phyloP scores from a whole-genome alignment of 1,139 yeast species.

The Blastobotrys aristatus region DNA sequence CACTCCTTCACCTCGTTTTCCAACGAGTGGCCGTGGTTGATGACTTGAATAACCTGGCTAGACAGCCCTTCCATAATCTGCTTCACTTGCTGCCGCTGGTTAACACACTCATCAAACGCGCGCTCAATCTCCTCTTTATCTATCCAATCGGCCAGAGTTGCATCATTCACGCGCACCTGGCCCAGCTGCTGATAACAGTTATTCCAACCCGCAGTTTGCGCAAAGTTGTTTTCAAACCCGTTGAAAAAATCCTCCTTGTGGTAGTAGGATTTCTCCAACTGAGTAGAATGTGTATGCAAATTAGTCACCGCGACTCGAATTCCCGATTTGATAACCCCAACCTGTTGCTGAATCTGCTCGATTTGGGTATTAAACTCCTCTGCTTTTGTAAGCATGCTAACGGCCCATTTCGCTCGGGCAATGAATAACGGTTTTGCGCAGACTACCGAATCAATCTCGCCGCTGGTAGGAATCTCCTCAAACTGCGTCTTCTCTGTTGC shows the following conservation, averaged over 20 bases:
- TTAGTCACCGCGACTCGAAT: conserved; percentile 29
- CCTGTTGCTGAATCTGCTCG: conserved; percentile 17
- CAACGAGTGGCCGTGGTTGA: conserved; percentile 20
- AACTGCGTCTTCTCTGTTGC: neutral
- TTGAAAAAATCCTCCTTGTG: conserved; percentile 25
- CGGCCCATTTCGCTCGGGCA: conserved; percentile 18
- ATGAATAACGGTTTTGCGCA: conserved; percentile 8
- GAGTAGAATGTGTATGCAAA: conserved; percentile 27
- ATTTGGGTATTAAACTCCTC: conserved; percentile 12
- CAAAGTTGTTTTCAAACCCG: conserved; percentile 24
- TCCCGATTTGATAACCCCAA: conserved; percentile 27
- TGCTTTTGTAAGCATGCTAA: conserved; percentile 14
- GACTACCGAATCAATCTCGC: neutral
- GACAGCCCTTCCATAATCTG: conserved; percentile 15
- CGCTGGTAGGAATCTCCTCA: neutral
- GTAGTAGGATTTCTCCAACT: conserved; percentile 26
- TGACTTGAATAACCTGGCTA: conserved; percentile 16
- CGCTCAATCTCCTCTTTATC: conserved; percentile 19
- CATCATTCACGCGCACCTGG: conserved; percentile 15
- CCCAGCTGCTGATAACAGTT: conserved; percentile 16
- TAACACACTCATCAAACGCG: conserved; percentile 17
- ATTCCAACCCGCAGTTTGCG: conserved; percentile 25
- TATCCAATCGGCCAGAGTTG: conserved; percentile 27
- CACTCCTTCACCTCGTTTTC: conserved; percentile 18
- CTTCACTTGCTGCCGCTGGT: conserved; percentile 14